These are phyloP conservation scores for Perkinsus chesapeaki DNA, from an alignment of 169 alveolate genomes.

Conservation along the genomic window DNA sequence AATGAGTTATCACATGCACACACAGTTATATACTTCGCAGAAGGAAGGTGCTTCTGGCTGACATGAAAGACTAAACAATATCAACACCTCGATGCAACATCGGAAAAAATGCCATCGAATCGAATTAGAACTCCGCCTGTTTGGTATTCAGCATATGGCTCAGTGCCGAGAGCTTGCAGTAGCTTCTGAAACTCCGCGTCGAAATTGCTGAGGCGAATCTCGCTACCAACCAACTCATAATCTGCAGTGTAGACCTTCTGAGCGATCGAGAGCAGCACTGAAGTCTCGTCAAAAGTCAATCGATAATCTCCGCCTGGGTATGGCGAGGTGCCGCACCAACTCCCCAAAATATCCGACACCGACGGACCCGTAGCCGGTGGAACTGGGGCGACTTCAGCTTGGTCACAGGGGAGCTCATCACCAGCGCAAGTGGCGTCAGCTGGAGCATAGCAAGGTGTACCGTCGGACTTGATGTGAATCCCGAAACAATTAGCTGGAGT, in stretches of 20 bases:
- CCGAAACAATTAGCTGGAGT: neutral
- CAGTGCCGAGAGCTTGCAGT: neutral
- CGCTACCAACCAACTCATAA: neutral
- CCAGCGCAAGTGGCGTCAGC: neutral
- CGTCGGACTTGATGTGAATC: neutral
- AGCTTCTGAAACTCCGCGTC: neutral
- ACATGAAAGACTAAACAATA: no score
- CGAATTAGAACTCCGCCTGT: neutral
- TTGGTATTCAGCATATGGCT: neutral
- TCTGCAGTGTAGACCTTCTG: neutral
- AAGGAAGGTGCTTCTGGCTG: no score
- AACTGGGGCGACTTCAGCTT: neutral
- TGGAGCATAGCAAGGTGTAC: neutral
- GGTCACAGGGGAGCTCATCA: neutral
- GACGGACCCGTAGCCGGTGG: neutral
- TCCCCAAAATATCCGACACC: neutral
- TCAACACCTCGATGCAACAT: neutral
- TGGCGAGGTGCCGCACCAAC: neutral
- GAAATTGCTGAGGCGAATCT: neutral
- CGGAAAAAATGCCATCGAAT: neutral
- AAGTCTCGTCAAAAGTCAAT: neutral
- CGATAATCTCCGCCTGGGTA: neutral
- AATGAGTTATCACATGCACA: no score
- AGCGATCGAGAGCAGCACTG: neutral
- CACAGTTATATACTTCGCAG: no score